These are phyloP conservation scores for Aspergillus phoenicis DNA, from an alignment of 2,329 filamentous ascomycete species.

Conservation along the genomic window DNA sequence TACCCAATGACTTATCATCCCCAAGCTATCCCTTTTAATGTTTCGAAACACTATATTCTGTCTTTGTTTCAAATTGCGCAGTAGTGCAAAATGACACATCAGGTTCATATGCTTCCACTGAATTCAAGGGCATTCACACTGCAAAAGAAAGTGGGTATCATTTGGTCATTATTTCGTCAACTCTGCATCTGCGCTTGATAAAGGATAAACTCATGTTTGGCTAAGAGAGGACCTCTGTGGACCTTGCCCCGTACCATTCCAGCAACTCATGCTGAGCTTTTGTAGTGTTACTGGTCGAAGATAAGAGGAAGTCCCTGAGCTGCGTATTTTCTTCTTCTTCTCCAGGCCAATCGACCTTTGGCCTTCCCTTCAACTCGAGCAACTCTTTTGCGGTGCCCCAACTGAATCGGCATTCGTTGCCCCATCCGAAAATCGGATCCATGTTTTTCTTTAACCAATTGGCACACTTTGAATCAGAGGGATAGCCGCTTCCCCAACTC, in stretches of 20 bases:
- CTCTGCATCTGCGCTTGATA: neutral
- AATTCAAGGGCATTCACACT: neutral
- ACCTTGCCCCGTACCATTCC: conserved; percentile 74
- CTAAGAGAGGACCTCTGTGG: conserved; percentile 70
- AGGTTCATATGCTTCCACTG: too few relatives aligned
- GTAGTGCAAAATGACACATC: too few relatives aligned
- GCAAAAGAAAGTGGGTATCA: conserved; percentile 16
- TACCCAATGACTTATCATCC: neutral
- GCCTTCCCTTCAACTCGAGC: conserved; percentile 73
- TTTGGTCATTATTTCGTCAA: conserved; percentile 19
- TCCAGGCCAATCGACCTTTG: conserved; percentile 81
- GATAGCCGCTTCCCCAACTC: conserved; percentile 90
- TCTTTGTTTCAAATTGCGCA: neutral
- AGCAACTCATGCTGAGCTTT: conserved; percentile 67
- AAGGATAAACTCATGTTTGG: neutral
- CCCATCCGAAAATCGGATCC: conserved; percentile 95
- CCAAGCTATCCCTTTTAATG: neutral
- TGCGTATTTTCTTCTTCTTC: conserved; percentile 71
- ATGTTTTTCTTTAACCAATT: conserved; percentile 82
- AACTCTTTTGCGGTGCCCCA: conserved; percentile 96
- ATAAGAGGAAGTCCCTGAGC: conserved; percentile 75
- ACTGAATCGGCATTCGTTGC: conserved; percentile 86
- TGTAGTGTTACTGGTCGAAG: conserved; percentile 36
- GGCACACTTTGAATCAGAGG: conserved; percentile 79
- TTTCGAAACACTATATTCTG: neutral